These are phyloP conservation scores for Globisporangium acanthophoron DNA, from an alignment of 352 stramenopile genomes.

Conservation along the genomic window DNA sequence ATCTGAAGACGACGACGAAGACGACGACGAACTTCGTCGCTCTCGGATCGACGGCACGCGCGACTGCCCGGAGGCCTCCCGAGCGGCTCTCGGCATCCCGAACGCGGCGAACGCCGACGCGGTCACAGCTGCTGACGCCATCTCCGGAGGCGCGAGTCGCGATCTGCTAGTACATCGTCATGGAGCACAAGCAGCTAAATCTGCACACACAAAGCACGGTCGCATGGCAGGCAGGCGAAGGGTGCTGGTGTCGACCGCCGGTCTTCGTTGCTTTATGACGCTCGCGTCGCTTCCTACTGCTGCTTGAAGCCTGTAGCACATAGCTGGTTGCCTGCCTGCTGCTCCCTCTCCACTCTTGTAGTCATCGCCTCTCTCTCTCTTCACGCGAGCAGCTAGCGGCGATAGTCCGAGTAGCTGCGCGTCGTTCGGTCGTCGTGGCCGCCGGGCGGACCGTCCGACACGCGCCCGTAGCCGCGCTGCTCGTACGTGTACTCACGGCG, in stretches of 20 bases:
- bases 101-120: not conserved
- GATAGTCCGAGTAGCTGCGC: slow-evolving; percentile 46
- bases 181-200: not conserved
- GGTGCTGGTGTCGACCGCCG: too few relatives aligned
- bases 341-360: too few relatives aligned
- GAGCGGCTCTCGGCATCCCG: not conserved
- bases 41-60: slow-evolving; percentile 7
- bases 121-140: not conserved
- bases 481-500: slow-evolving; percentile 13
- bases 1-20: slow-evolving; percentile 5
- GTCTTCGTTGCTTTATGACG: too few relatives aligned
- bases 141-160: not conserved
- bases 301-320: too few relatives aligned
- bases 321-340: too few relatives aligned
- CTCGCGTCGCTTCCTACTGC: too few relatives aligned
- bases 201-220: too few relatives aligned
- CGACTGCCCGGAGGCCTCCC: not conserved
- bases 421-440: slow-evolving; percentile 54
- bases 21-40: slow-evolving; percentile 1
- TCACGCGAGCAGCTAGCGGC: slow-evolving; percentile 13
- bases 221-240: too few relatives aligned
- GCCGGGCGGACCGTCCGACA: slow-evolving; percentile 13
- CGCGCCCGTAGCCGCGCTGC: slow-evolving; percentile 29
- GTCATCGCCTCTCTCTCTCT: too few relatives aligned
- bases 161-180: not conserved